Base-by-base conservation (phyloP, 768 basidiomycete species). In the Clathrus columnatus region DNA sequence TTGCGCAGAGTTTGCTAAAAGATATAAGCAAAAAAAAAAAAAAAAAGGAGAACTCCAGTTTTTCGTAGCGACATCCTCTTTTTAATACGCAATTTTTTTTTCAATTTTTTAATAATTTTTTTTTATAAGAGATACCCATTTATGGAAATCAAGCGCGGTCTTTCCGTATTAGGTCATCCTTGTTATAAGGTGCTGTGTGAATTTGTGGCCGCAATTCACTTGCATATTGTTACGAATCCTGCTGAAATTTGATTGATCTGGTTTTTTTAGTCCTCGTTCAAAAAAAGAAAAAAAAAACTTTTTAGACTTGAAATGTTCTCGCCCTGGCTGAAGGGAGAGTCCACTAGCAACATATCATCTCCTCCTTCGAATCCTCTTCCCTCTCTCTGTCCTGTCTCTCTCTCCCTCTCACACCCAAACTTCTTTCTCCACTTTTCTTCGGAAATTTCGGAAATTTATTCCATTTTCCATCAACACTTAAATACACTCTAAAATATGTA, bases 371-470 rank as follows among this genome's bases (percentile, higher is more conserved):
- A n/a, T n/a, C n/a, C n/a, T n/a, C n/a, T n/a, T n/a, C n/a, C n/a
- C n/a, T n/a, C n/a, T n/a, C n/a, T n/a, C n/a, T n/a, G n/a, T n/a
- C 36, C 36, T 7, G 30, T 14, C 10, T 36, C 8, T 7, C 23
- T 21, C 36, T 42, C 18, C 18, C 30, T 32, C 21, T 41, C 41
- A 24, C 36, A 24, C 50, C 23, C 18, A 17, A 20, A 2, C 50
- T 16, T 42, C 51, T 26, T 53, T 21, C 43, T 53, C 51, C 51
- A 53, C 26, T 20, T 23, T 53, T 53, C 36, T 23, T 42, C 51
- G 51, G 51, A 53, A 43, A 23, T 23, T 53, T 10, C 27, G 27
- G 36, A n/a, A 36, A 36, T 36, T 36, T 36, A 11, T n/a, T n/a
- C 11, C 11, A 36, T 14, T 36, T 36, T 36, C 36, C n/a, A 36